A percentile compares a stretch with the other conserved stretches of the same genome.
Conservation (phyloP, 805 yeast species). For the Kregervanrija pseudodelftensis region DNA sequence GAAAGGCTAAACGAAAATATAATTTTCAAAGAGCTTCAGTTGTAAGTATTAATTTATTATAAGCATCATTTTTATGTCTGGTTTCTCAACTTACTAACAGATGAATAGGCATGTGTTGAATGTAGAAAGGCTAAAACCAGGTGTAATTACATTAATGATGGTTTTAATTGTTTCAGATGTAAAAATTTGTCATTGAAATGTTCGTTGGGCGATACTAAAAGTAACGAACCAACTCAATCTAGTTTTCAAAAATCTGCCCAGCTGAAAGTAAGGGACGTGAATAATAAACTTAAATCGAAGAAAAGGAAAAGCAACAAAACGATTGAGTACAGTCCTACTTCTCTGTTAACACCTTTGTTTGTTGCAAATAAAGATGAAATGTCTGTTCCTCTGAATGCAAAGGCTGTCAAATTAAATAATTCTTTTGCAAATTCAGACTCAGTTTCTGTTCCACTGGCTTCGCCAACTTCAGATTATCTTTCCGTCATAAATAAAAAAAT, state of each 20-base stretch:
- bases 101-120: constrained; percentile 13
- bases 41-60: constrained; percentile 1
- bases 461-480: background rate
- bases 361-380: background rate
- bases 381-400: background rate
- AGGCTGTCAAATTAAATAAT: background rate
- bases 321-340: too few relatives aligned
- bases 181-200: constrained; percentile 17
- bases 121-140: constrained; percentile 22
- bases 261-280: constrained; percentile 2
- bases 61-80: background rate
- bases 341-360: too few relatives aligned
- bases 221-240: constrained; percentile 6
- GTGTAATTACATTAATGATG: constrained; percentile 18
- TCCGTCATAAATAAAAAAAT: constrained; percentile 2
- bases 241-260: constrained; percentile 8
- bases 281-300: background rate
- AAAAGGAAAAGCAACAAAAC: background rate
- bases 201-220: constrained; percentile 11
- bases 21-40: constrained; percentile 14
- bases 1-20: constrained; percentile 7
- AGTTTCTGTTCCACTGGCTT: background rate
- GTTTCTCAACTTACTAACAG: background rate
- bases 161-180: constrained; percentile 22
- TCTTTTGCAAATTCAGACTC: background rate